These are phyloP conservation scores for Cylindrodendrum hubeiense DNA, from an alignment of 2,329 filamentous ascomycete species.

Conservation along the genomic window DNA sequence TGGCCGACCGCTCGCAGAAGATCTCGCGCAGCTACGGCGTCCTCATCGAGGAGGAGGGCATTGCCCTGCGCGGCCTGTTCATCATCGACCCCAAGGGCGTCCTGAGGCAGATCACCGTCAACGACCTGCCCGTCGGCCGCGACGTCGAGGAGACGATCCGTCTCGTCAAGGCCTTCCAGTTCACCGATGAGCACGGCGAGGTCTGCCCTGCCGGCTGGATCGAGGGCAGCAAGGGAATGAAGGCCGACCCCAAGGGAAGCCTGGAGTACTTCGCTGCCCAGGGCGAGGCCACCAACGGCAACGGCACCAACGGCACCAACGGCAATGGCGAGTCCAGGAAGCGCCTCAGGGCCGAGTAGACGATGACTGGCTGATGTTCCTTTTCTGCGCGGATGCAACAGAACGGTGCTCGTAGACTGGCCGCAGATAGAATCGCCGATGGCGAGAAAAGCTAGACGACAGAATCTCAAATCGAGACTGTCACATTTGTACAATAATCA, in stretches of 20 bases:
- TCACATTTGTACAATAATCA: too few species aligned
- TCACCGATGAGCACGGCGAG: slow-evolving; percentile 86
- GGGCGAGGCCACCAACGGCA: slow-evolving; percentile 19
- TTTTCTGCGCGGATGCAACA: too few species aligned
- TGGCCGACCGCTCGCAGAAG: slow-evolving; percentile 72
- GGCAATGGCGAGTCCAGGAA: slow-evolving; percentile 8
- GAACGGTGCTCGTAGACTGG: too few species aligned
- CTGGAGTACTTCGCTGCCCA: slow-evolving; percentile 59
- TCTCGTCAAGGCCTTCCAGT: slow-evolving; percentile 81
- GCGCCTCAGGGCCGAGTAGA: slow-evolving; percentile 7
- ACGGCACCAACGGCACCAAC: slow-evolving; percentile 15
- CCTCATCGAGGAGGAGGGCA: slow-evolving; percentile 72
- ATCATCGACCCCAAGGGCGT: slow-evolving; percentile 74
- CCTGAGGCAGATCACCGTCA: slow-evolving; percentile 73
- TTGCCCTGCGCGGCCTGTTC: slow-evolving; percentile 74
- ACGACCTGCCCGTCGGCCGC: slow-evolving; percentile 74
- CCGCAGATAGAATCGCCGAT: too few species aligned
- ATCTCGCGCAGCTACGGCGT: slow-evolving; percentile 73
- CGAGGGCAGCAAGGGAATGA: slow-evolving; percentile 61
- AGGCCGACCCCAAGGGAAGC: slow-evolving; percentile 64
- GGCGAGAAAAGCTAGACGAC: too few species aligned
- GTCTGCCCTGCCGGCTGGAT: slow-evolving; percentile 70
- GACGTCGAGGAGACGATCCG: slow-evolving; percentile 74
- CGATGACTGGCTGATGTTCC: background rate
- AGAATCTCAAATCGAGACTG: too few species aligned